These are phyloP conservation scores for Podospora anserina DNA, from an alignment of 495 filamentous ascomycete species.

Conservation along the genomic window DNA sequence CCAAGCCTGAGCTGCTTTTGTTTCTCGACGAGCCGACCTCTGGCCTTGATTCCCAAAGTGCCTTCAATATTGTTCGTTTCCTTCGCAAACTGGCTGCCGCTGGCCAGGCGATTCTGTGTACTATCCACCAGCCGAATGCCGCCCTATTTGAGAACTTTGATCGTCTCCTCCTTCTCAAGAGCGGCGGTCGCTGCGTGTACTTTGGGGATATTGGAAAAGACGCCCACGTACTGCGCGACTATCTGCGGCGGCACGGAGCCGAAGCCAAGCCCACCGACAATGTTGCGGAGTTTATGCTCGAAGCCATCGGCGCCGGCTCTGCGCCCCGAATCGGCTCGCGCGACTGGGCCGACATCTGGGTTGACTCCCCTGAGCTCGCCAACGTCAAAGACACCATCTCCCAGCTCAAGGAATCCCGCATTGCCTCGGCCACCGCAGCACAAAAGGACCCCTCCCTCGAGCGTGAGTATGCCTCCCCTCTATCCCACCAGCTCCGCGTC, in stretches of 20 bases:
- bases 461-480: slow-evolving; percentile 71
- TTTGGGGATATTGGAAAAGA: slow-evolving; percentile 59
- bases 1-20: slow-evolving; percentile 78
- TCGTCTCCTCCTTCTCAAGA: slow-evolving; percentile 63
- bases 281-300: slow-evolving; percentile 85
- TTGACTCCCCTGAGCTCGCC: slow-evolving; percentile 64
- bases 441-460: slow-evolving; percentile 43
- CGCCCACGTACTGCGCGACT: slow-evolving; percentile 45
- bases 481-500: slow-evolving; percentile 65
- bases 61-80: slow-evolving; percentile 89
- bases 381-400: slow-evolving; percentile 63
- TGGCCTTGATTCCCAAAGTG: slow-evolving; percentile 78
- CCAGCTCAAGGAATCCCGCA: slow-evolving; percentile 60
- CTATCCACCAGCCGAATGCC: slow-evolving; percentile 87
- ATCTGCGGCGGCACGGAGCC: slow-evolving; percentile 55
- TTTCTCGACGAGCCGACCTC: slow-evolving; percentile 92
- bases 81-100: slow-evolving; percentile 75
- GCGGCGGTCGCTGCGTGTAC: slow-evolving; percentile 70
- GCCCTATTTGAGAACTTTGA: slow-evolving; percentile 82
- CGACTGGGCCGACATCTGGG: slow-evolving; percentile 82
- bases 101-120: slow-evolving; percentile 87
- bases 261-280: slow-evolving; percentile 57
- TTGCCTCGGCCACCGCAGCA: slow-evolving; percentile 39
- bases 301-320: slow-evolving; percentile 77
- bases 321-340: slow-evolving; percentile 66